Evolutionary conservation across 768 basidiomycete genomes (phyloP).

Genomic region (Rhizopogon sp.): DNA sequence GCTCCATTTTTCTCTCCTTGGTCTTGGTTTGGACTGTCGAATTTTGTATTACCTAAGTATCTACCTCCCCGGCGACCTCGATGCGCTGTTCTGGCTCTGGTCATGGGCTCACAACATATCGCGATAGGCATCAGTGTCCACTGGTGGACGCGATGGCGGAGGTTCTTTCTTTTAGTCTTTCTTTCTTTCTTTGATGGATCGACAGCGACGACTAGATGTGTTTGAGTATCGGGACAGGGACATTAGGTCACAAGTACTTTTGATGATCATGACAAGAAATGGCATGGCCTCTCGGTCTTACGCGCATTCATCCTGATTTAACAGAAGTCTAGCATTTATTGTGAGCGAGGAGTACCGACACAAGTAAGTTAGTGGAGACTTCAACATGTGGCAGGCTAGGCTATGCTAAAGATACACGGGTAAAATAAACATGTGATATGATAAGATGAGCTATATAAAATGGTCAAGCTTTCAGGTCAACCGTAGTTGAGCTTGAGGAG

Average conservation of each 20-base stretch:
- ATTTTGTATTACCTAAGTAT: constrained; percentile 29
- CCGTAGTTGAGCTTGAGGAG: constrained; percentile 9
- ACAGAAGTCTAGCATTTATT: neutral
- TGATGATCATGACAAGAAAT: constrained; percentile 5
- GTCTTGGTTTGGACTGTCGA: constrained; percentile 14
- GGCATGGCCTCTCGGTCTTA: constrained; percentile 5
- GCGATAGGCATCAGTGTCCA: constrained; percentile 4
- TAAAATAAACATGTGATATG: constrained; percentile 16
- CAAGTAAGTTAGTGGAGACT: constrained; percentile 1
- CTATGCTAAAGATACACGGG: constrained; percentile 18
- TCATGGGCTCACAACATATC: constrained; percentile 34
- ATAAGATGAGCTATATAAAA: constrained; percentile 1
- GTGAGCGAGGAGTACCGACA: neutral
- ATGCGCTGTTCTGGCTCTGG: constrained; percentile 40
- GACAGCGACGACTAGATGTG: constrained; percentile 10
- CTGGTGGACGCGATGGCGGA: constrained; percentile 12
- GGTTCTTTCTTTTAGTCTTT: neutral
- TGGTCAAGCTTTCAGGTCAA: constrained; percentile 23
- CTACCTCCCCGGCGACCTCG: constrained; percentile 28
- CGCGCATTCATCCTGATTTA: neutral
- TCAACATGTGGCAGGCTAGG: neutral
- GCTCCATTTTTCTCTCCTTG: constrained; percentile 3
- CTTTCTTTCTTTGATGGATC: neutral
- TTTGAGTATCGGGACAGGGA: constrained; percentile 13
- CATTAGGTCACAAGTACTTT: constrained; percentile 8